Base-by-base conservation (phyloP, 2,329 filamentous ascomycete genomes). In the Pyrenophora tritici-repentis region DNA sequence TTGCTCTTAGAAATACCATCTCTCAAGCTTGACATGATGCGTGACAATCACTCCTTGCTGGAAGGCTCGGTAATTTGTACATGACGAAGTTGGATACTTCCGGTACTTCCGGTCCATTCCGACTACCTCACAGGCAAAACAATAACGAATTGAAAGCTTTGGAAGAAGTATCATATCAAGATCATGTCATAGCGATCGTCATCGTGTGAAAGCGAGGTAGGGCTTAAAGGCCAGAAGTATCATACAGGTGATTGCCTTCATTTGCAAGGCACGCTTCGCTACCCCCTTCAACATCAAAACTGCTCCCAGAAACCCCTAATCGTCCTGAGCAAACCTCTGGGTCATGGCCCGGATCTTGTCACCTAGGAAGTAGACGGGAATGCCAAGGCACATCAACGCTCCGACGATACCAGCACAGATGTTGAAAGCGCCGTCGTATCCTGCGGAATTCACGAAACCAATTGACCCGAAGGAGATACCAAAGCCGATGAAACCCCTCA, bases 401-500 rank as follows among this genome's bases (percentile, higher is more conserved):
- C 37, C 50, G n/a, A 56, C 35, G 18, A 53, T 56, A 10, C 53
- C 50, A 1, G 45, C 53, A 14, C 50, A 53, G 9, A 53, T 53
- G 20, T 56, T 56, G 31, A 56, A 53, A 18, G 53, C 50, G 12
- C 49, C 53, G 13, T 46, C 42, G 20, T 53, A 56, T 6, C 53
- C 53, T 1, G 45, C 45, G 13, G 41, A 49, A 4, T 46, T 36
- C 6, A 56, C 49, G 9, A 53, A 45, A 31, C 43, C 37, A 31
- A 53, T 40, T 5, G 49, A 32, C 2, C 53, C 49, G 35, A 53
- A 56, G 3, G 50, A 53, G 24, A 56, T 53, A 4, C 45, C 53
- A 26, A 56, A 56, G 26, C 53, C 50, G 12, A 56, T 56, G 17
- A 56, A 56, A 14, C 53, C 53, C 12, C 53, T 40, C 6, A 53